Evolutionary conservation across 176 grass and related monocot genomes (phyloP).

Genomic region (Zoysia japonica): DNA sequence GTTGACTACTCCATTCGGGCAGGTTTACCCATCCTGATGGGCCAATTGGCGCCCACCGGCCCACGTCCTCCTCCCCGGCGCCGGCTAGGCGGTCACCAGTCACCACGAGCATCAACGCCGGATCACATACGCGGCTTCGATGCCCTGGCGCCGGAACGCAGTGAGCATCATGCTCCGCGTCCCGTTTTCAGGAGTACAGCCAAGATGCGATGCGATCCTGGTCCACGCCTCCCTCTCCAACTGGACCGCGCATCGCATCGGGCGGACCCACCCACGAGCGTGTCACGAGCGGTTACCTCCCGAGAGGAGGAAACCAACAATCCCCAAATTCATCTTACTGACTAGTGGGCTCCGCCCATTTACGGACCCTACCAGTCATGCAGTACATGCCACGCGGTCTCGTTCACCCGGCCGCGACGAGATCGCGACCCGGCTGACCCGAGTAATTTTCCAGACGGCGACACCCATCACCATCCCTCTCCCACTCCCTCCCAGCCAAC

Average conservation of each 20-base stretch:
- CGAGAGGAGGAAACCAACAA: not conserved
- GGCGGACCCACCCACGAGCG: not conserved
- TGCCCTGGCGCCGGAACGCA: too few relatives aligned
- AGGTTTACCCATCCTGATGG: too few relatives aligned
- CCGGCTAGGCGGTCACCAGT: too few relatives aligned
- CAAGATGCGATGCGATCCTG: too few relatives aligned
- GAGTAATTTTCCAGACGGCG: conserved; percentile 22
- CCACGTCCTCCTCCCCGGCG: too few relatives aligned
- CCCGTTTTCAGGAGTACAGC: too few relatives aligned
- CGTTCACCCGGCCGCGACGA: not conserved
- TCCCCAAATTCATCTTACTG: not conserved
- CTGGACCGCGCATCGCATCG: not conserved
- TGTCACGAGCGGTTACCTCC: not conserved
- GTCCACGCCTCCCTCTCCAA: too few relatives aligned
- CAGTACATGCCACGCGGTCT: not conserved
- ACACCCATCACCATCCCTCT: not conserved
- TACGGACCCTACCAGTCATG: not conserved
- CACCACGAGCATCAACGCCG: too few relatives aligned
- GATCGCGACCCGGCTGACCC: not conserved
- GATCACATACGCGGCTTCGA: too few relatives aligned
- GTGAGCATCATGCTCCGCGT: too few relatives aligned
- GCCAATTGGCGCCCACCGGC: too few relatives aligned
- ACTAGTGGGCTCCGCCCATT: not conserved
- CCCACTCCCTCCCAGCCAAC: not conserved
- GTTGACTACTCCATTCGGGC: too few relatives aligned